Evolutionary conservation across 2,329 filamentous ascomycete genomes (phyloP).

Genomic region (Periglandula ipomoeae): DNA sequence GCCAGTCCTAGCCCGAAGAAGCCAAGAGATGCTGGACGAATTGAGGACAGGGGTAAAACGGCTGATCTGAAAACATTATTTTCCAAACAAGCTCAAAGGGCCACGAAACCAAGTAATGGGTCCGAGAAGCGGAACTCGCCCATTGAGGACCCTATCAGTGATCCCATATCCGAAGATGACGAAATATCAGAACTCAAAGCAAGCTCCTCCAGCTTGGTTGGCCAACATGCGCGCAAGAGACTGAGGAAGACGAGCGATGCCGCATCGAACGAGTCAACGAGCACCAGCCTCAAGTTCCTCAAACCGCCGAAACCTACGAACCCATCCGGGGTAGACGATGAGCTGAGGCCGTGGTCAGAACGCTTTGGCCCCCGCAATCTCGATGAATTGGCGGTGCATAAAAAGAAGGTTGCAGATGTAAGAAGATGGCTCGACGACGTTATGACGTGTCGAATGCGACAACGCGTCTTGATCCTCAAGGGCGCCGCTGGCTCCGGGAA

Average conservation of each 20-base stretch:
- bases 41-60: conserved; percentile 42
- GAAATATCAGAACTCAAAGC: conserved; percentile 42
- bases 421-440: conserved; percentile 72
- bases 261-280: conserved; percentile 14
- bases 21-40: conserved; percentile 26
- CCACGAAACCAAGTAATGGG: conserved; percentile 23
- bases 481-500: conserved; percentile 89
- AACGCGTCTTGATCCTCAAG: conserved; percentile 76
- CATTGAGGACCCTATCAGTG: conserved; percentile 42
- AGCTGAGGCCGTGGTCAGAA: conserved; percentile 77
- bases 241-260: conserved; percentile 28
- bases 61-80: conserved; percentile 52
- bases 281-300: conserved; percentile 43
- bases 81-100: conserved; percentile 49
- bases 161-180: conserved; percentile 53
- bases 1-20: conserved; percentile 30
- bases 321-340: conserved; percentile 31
- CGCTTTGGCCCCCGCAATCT: conserved; percentile 66
- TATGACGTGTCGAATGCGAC: conserved; percentile 51
- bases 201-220: conserved; percentile 44
- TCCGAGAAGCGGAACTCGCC: conserved; percentile 20
- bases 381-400: conserved; percentile 86
- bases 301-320: conserved; percentile 28
- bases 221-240: conserved; percentile 46
- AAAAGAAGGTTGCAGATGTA: conserved; percentile 85